phyloP scores from a whole-genome alignment of 1,284 basidiomycete species.

The Schizophyllum amplum region DNA sequence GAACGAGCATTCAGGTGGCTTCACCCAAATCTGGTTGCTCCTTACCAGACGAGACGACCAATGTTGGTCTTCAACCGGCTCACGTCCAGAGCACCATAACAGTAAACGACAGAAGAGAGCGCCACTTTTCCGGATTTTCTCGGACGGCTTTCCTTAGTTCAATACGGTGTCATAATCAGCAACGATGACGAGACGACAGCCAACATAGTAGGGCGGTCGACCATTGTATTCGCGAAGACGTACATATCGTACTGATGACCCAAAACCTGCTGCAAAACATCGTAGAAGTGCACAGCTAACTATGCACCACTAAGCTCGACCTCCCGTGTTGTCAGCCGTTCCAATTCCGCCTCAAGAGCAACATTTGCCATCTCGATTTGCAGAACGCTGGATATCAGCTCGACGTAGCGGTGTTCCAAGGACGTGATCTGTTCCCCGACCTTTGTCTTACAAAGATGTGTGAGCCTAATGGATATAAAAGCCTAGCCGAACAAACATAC shows the following conservation, averaged over 20 bases:
- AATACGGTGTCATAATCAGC: too few species aligned
- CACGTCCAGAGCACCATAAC: too few species aligned
- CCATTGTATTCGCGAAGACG: background rate
- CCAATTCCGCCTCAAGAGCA: constrained; percentile 70
- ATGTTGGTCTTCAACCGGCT: too few species aligned
- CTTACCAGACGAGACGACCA: too few species aligned
- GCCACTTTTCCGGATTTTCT: too few species aligned
- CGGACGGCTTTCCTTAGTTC: too few species aligned
- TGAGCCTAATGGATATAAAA: constrained; percentile 2
- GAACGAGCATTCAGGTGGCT: too few species aligned
- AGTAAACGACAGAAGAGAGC: too few species aligned
- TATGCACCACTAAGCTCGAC: constrained; percentile 38
- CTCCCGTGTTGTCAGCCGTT: constrained; percentile 46
- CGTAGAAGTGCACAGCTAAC: background rate
- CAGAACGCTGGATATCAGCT: constrained; percentile 78
- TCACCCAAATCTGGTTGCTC: too few species aligned
- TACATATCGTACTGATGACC: background rate
- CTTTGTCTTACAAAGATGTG: constrained; percentile 42
- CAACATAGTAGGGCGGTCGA: too few species aligned
- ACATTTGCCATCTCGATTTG: constrained; percentile 92
- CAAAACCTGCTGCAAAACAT: background rate
- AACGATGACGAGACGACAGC: too few species aligned
- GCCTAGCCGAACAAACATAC: constrained; percentile 30
- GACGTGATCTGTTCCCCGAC: constrained; percentile 71
- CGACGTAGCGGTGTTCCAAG: constrained; percentile 82